phyloP scores from a whole-genome alignment of 805 yeast species.

The Kuraishia piskuri region DNA sequence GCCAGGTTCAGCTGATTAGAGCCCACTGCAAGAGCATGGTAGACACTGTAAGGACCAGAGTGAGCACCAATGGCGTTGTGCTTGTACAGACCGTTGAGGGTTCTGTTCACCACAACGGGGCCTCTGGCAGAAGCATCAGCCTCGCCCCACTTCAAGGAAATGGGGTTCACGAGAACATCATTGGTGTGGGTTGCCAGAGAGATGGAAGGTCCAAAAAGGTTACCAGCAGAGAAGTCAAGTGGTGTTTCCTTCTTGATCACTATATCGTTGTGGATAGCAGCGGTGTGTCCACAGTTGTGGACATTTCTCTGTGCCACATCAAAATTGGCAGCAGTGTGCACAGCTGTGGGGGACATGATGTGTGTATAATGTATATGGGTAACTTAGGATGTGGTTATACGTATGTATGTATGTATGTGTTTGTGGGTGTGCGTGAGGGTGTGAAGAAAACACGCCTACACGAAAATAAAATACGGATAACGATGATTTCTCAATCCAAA shows the following conservation, averaged over 20 bases:
- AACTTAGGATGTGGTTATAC: background rate
- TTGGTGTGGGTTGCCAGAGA: slow-evolving; percentile 45
- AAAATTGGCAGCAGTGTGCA: background rate
- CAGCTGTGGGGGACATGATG: background rate
- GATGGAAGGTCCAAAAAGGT: slow-evolving; percentile 21
- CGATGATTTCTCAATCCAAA: background rate
- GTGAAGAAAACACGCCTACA: background rate
- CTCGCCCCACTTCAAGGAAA: slow-evolving; percentile 46
- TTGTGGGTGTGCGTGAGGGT: background rate
- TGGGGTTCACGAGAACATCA: slow-evolving; percentile 40
- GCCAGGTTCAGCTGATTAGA: slow-evolving; percentile 43
- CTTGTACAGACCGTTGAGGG: slow-evolving; percentile 36
- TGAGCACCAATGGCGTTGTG: slow-evolving; percentile 63
- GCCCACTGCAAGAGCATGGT: slow-evolving; percentile 61
- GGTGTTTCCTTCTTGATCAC: slow-evolving; percentile 9
- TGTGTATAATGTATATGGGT: background rate
- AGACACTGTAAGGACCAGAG: slow-evolving; percentile 54
- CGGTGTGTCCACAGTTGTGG: background rate
- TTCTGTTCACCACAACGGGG: slow-evolving; percentile 48
- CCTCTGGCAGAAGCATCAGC: slow-evolving; percentile 40
- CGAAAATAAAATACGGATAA: background rate
- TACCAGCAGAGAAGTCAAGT: slow-evolving; percentile 12
- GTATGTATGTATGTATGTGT: background rate
- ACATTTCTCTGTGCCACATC: background rate
- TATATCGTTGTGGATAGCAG: slow-evolving; percentile 1